Conservation (phyloP, 306 rosid species). For the Cyamopsis tetragonoloba region DNA sequence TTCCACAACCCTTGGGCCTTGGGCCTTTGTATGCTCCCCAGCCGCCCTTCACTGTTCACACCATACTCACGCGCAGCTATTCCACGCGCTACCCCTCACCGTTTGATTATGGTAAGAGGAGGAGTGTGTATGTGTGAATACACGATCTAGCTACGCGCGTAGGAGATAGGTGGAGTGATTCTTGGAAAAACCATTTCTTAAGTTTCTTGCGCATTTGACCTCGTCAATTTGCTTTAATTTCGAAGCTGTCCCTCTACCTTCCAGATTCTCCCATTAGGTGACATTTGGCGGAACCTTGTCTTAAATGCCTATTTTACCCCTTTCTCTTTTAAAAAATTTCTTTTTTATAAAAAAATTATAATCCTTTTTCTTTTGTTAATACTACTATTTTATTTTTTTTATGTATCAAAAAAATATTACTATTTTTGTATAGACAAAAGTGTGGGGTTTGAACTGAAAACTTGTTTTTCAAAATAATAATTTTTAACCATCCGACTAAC, state of each 20-base stretch:
- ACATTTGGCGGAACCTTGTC: background rate
- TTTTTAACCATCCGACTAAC: no score
- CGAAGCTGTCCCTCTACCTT: constrained; percentile 27
- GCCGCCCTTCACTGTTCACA: constrained; percentile 59
- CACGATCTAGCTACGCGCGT: background rate
- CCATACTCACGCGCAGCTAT: constrained; percentile 25
- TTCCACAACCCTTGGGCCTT: constrained; percentile 34
- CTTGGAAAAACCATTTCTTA: background rate
- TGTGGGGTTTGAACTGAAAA: no score
- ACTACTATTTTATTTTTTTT: background rate
- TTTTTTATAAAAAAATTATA: no score
- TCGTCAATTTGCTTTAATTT: background rate
- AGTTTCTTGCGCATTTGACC: background rate
- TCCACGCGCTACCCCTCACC: background rate
- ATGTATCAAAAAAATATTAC: no score
- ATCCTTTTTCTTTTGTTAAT: no score
- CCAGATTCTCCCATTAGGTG: background rate
- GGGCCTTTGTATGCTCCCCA: constrained; percentile 33
- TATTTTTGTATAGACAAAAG: no score
- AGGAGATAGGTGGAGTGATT: background rate
- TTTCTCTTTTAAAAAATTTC: no score
- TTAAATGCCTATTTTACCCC: background rate
- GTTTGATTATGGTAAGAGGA: background rate
- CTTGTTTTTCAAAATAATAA: no score
- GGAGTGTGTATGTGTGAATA: accelerated